Base-by-base conservation (phyloP, 2,329 filamentous ascomycete species). In the Ceratocystis huliohia region DNA sequence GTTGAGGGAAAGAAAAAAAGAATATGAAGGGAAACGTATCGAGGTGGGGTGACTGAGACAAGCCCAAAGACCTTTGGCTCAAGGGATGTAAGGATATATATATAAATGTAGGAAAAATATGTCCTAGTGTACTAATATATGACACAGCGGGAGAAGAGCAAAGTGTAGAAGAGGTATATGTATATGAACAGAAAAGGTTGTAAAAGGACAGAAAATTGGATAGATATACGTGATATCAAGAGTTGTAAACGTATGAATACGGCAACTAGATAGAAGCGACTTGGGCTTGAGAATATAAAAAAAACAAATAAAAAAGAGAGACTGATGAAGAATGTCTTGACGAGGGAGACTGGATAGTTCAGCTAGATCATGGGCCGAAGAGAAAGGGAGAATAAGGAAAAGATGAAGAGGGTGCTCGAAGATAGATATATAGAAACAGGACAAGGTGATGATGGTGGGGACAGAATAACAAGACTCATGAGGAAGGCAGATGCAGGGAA, bases 391-490 rank as follows among this genome's bases (percentile, higher is more conserved):
- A 62, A 17, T 28, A 48, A 41, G 15, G 20, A 28, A 62, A 44
- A 44, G 41, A 62, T 37, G 33, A 61, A 66, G 41, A 17, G 61
- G 30, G 20, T 59, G 57, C 37, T 63, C 37, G 22, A 63, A 63
- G 48, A 63, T 62, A 63, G 8, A 37, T 37, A 37, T 63, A 56
- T 56, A 62, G 30, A 64, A 64, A 57, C 28, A 64, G 33, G 44
- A 56, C 45, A 20, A 53, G 41, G 33, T 37, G 28, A 28, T 64
- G 45, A 44, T 53, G 48, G 48, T 53, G 30, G 28, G 22, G 37
- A 44, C 44, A 13, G 15, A 48, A 7, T 50, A 48, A 50, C 28
- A 46, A 63, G 15, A 37, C 44, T 63, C 15, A 8, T 17, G 5
- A n/a, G 10, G 30, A 48, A 41, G 44, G 25, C n/a, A 28, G 46